A percentile compares a stretch with the other conserved stretches of the same genome.
phyloP scores from a whole-genome alignment of 345 rosid genomes.

The Isatis tinctoria region DNA sequence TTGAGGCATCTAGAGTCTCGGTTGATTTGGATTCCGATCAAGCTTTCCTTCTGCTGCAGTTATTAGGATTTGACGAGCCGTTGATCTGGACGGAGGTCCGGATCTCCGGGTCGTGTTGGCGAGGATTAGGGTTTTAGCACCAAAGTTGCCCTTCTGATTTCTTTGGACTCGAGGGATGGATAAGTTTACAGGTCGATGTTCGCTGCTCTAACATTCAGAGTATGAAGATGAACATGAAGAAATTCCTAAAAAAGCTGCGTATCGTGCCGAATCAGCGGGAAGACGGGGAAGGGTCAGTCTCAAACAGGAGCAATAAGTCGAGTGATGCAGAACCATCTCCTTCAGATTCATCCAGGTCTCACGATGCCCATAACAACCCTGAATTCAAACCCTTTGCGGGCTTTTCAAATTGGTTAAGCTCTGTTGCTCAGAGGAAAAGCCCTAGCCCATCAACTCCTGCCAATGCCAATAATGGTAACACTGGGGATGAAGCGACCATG shows the following conservation, averaged over 20 bases:
- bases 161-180: slow-evolving; percentile 43
- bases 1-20: background rate
- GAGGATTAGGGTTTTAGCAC: slow-evolving; percentile 21
- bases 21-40: slow-evolving; percentile 14
- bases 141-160: background rate
- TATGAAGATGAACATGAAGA: slow-evolving; percentile 64
- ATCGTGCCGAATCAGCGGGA: slow-evolving; percentile 58
- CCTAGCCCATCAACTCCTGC: slow-evolving; percentile 63
- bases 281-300: slow-evolving; percentile 56
- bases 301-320: slow-evolving; percentile 54
- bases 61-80: slow-evolving; percentile 24
- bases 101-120: slow-evolving; percentile 18
- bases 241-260: slow-evolving; percentile 85
- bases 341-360: slow-evolving; percentile 41
- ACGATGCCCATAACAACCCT: slow-evolving; percentile 16
- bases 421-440: slow-evolving; percentile 57
- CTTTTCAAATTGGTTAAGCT: slow-evolving; percentile 77
- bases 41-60: background rate
- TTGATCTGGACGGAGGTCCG: slow-evolving; percentile 26
- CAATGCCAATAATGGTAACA: slow-evolving; percentile 28
- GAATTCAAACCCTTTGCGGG: slow-evolving; percentile 69
- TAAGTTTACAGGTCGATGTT: slow-evolving; percentile 53
- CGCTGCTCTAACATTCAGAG: slow-evolving; percentile 46
- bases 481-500: slow-evolving; percentile 35
- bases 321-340: slow-evolving; percentile 44